A percentile compares a stretch with the other conserved stretches of the same genome.
Evolutionary conservation across 768 basidiomycete species (phyloP).

Genomic region (Suillus bovinus): DNA sequence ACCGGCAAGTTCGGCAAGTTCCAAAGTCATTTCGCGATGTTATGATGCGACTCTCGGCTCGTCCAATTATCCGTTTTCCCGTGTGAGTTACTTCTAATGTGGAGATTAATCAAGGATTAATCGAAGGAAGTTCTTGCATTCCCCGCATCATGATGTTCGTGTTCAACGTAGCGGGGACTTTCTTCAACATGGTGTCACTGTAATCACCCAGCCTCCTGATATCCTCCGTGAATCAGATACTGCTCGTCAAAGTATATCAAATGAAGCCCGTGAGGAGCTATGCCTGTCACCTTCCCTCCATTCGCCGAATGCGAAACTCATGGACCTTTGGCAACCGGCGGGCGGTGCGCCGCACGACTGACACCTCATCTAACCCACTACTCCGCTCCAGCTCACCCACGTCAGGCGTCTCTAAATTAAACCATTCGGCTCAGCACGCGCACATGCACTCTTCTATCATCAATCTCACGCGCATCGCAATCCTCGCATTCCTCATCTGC

Average conservation of each 20-base stretch:
- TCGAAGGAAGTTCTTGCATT: no score
- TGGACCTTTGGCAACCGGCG: constrained; percentile 37
- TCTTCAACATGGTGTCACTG: no score
- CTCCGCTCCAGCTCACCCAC: constrained; percentile 48
- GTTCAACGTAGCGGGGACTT: no score
- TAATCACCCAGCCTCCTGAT: no score
- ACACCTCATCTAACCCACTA: constrained; percentile 27
- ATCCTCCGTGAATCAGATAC: no score
- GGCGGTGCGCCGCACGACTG: constrained; percentile 39
- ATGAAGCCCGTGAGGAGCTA: constrained; percentile 51
- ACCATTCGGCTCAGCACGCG: constrained; percentile 38
- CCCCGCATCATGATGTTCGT: no score
- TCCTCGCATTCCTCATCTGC: constrained; percentile 46
- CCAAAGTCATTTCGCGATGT: no score
- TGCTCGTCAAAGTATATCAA: constrained; percentile 48
- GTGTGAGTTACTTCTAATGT: not conserved
- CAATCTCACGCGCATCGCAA: constrained; percentile 42
- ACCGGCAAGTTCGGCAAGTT: no score
- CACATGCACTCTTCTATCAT: constrained; percentile 55
- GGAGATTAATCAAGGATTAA: not conserved
- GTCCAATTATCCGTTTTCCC: not conserved
- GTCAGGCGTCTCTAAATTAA: constrained; percentile 41
- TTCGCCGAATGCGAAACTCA: no score
- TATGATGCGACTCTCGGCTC: not conserved
- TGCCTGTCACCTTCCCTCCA: no score